Evolutionary conservation across 2,329 filamentous ascomycete species (phyloP).

Genomic region (Nemania abortiva): DNA sequence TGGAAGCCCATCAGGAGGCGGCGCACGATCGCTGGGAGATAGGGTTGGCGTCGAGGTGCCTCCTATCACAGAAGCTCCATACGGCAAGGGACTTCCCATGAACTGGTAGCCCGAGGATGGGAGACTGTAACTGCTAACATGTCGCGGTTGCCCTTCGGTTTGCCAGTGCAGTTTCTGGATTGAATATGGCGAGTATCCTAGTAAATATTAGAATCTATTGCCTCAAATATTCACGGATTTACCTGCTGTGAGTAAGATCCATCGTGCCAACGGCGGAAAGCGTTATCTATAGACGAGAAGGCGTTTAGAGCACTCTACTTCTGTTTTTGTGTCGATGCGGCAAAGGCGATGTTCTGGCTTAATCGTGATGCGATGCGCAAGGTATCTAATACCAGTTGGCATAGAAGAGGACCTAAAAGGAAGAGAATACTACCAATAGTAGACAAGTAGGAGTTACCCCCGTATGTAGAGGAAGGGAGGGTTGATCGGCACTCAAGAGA

Average conservation of each 20-base stretch:
- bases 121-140: neutral
- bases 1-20: constrained; percentile 16
- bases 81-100: neutral
- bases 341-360: neutral
- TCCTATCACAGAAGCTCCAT: neutral
- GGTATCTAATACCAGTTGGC: neutral
- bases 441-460: no score
- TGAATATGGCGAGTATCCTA: constrained; percentile 16
- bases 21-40: neutral
- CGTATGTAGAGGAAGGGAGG: no score
- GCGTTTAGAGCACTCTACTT: neutral
- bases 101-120: neutral
- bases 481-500: no score
- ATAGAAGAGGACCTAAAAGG: neutral
- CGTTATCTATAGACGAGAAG: neutral
- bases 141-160: neutral
- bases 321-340: neutral
- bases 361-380: neutral
- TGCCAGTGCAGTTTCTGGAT: constrained; percentile 1
- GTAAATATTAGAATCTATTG: constrained; percentile 6
- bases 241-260: neutral
- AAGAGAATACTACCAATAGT: neutral
- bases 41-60: neutral
- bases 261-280: neutral
- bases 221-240: neutral